These are phyloP conservation scores for Cyclotella distinguenda DNA, from an alignment of 108 stramenopile genomes.

Conservation along the genomic window DNA sequence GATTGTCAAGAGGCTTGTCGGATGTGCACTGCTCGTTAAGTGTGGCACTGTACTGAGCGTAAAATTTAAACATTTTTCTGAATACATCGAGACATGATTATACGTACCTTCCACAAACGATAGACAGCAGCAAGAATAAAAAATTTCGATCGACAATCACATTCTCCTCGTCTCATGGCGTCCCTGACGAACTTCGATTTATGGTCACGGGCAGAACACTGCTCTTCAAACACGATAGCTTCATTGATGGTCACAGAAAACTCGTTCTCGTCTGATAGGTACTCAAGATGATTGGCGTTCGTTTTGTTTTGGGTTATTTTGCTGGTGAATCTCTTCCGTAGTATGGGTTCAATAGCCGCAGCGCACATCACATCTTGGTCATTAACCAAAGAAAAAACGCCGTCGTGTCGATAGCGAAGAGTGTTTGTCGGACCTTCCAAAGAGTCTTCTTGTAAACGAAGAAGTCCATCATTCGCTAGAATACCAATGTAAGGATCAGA, in stretches of 20 bases:
- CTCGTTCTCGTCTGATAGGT: slow-evolving; percentile 18
- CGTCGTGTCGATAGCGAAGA: slow-evolving; percentile 60
- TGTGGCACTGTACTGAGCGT: neutral
- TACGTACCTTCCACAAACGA: slow-evolving; percentile 62
- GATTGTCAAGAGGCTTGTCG: slow-evolving; percentile 39
- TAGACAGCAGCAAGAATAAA: slow-evolving; percentile 61
- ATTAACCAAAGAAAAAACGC: slow-evolving; percentile 40
- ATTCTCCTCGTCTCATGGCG: slow-evolving; percentile 67
- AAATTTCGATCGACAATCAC: slow-evolving; percentile 65
- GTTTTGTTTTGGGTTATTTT: slow-evolving; percentile 2
- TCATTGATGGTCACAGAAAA: slow-evolving; percentile 9
- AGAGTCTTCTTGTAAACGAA: slow-evolving; percentile 43
- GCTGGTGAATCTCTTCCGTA: slow-evolving; percentile 19
- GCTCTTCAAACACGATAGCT: slow-evolving; percentile 11
- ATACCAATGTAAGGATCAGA: slow-evolving; percentile 52
- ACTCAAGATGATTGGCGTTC: slow-evolving; percentile 27
- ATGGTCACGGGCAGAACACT: slow-evolving; percentile 76
- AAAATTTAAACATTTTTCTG: no score
- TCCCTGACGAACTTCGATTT: slow-evolving; percentile 65
- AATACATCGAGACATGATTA: neutral
- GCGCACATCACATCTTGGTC: slow-evolving; percentile 59
- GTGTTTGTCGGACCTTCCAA: slow-evolving; percentile 32
- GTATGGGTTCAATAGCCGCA: slow-evolving; percentile 45
- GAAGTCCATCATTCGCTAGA: slow-evolving; percentile 71
- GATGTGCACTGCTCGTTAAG: slow-evolving; percentile 50